Percentiles rank a stretch among this genome's conserved stretches.
Conservation (phyloP, 768 basidiomycete species). For the Boletus subparvulus region DNA sequence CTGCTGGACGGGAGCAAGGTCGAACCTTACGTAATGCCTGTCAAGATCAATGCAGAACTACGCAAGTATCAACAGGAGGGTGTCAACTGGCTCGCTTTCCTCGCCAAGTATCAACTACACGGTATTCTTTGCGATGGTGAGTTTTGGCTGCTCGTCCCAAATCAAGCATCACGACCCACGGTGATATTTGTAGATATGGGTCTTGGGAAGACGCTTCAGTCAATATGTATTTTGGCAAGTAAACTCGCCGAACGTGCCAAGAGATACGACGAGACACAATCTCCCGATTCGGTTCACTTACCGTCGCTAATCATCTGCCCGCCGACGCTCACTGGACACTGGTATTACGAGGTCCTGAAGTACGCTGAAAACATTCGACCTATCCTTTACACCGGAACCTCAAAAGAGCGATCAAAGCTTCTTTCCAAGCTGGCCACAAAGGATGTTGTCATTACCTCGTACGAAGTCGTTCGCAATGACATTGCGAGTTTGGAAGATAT, state of each 20-base stretch:
- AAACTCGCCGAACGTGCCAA: conserved; percentile 87
- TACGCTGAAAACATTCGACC: conserved; percentile 84
- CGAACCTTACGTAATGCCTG: conserved; percentile 83
- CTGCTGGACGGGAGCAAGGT: conserved; percentile 95
- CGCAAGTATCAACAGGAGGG: conserved; percentile 98
- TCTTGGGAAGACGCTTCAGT: conserved; percentile 95
- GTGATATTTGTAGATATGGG: conserved; percentile 79
- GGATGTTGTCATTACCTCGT: conserved; percentile 96
- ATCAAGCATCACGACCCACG: not conserved
- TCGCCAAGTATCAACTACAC: conserved; percentile 96
- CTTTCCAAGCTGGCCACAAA: conserved; percentile 62
- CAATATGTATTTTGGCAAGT: conserved; percentile 93
- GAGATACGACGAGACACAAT: conserved; percentile 60
- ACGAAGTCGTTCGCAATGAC: conserved; percentile 97
- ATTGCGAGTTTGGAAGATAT: conserved; percentile 68
- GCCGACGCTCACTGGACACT: conserved; percentile 96
- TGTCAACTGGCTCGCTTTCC: conserved; percentile 97
- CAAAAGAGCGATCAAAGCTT: conserved; percentile 73
- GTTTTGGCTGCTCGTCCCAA: conserved; percentile 17
- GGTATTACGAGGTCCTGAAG: conserved; percentile 97
- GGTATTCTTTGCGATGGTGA: conserved; percentile 96
- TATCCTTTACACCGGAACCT: conserved; percentile 85
- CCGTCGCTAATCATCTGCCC: conserved; percentile 96
- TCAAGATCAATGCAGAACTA: conserved; percentile 87
- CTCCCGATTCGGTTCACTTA: conserved; percentile 77